Evolutionary conservation across 768 basidiomycete genomes (phyloP), one percentile per base, ranked within the genome.

Genomic region (Phallus indusiatus): DNA sequence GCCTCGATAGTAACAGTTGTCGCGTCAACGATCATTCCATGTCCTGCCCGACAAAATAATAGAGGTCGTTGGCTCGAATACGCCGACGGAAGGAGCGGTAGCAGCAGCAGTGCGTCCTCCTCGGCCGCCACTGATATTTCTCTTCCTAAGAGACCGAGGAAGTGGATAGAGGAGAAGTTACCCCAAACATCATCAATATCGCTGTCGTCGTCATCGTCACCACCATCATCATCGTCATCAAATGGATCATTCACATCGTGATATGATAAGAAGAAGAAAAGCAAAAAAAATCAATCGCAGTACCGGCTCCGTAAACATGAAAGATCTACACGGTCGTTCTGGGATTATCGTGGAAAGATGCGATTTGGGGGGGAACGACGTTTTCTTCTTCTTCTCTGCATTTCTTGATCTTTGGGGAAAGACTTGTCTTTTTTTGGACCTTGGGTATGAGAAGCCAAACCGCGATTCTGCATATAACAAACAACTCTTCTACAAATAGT

Each of bases 131-230:
- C 55, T 64, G 70, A 61, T 54, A 55, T 76, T 35, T 78, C 84
- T 24, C 77, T 77, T 20, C 79, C 84, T 64, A 88, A 82, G 72
- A 74, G 79, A 54, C 84, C 86, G 12, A 78, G 81, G 65, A 78
- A 86, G 63, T 92, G 90, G 90, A 90, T 92, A 68, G 85, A 90
- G 71, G 90, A 92, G 71, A 86, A 72, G 60, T 66, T 62, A 47
- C 73, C 67, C 51, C 51, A 28, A 20, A 55, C 47, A 8, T 48
- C 51, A 56, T 57, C 63, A 24, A 42, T 42, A 10, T 42, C 42
- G n/a, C 4, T 42, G 36, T 64, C 22, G 18, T 22, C 10, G 18
- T 49, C 18, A 9, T 18, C 47, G 18, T 18, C 47, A 10, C 10
- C 47, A 10, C 10, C 47, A 9, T 22, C 18, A 18, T 49, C 47